Base-by-base conservation (phyloP, 257 asterid species). In the Rubia yunnanensis region DNA sequence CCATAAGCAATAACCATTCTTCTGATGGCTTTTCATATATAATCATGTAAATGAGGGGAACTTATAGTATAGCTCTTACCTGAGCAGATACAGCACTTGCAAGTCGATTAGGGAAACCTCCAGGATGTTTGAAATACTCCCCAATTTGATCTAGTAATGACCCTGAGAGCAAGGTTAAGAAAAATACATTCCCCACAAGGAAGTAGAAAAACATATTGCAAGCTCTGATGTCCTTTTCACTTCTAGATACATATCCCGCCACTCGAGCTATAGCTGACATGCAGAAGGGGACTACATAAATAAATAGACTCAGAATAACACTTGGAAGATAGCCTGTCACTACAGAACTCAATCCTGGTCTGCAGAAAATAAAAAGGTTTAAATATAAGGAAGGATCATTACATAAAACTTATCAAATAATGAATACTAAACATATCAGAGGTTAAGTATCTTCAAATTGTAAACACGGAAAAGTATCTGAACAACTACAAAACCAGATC, bases 171-270 rank as follows among this genome's bases (percentile, higher is more conserved):
- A 92, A 73, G 70, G 85, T 89, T 32, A 92, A 73, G 85, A 92
- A 89, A 79, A 89, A 92, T 54, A 84, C 96, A 69, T 92, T 92
- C 62, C 92, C 97, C 27, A 92, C 87, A 6, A 92, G 88, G 76
- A 92, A 92, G 79, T 87, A 92, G 80, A 92, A 92, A 67, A 92
- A 90, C 95, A 89, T 82, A 67, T 77, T 86, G 85, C 99, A 92
- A 6, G 96, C 88, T 74, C 76, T 86, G 76, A 89, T 84, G 71
- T 87, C 99, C 77, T 85, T 83, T 73, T 82, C 79, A 73, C 99
- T 92, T 81, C 77, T 84, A 10, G 99, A 87, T 63, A 77, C 38
- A 68, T 84, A 84, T 41, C 99, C 99, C 0, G 88, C 94, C 64
- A 83, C n/a, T 34, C 83, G 85, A 49, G 94, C 79, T 85, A 92